Evolutionary conservation across 345 rosid species (phyloP).

Genomic region (Isatis tinctoria): DNA sequence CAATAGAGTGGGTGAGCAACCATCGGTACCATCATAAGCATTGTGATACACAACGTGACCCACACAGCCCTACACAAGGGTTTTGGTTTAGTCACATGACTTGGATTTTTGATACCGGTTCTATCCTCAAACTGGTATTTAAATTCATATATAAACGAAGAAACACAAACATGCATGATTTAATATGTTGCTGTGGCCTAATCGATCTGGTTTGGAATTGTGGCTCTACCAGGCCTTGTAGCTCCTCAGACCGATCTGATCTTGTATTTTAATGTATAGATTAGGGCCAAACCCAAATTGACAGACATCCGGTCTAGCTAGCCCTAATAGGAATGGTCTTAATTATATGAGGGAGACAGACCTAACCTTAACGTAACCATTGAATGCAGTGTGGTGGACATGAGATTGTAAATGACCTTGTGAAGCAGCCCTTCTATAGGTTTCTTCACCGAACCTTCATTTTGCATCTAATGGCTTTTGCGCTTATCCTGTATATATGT

Average conservation of each 20-base stretch:
- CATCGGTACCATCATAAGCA: constrained; percentile 80
- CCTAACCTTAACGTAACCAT: too few species aligned
- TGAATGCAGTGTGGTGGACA: constrained; percentile 72
- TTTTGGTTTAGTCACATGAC: constrained; percentile 74
- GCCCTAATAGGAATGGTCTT: too few species aligned
- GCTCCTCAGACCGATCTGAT: too few species aligned
- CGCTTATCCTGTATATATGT: constrained; percentile 38
- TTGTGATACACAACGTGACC: constrained; percentile 70
- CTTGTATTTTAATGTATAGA: too few species aligned
- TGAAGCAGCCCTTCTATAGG: constrained; percentile 63
- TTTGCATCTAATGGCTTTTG: constrained; percentile 48
- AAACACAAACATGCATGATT: too few species aligned
- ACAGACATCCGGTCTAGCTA: too few species aligned
- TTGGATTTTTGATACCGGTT: constrained; percentile 59
- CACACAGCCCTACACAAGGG: constrained; percentile 75
- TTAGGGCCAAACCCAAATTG: too few species aligned
- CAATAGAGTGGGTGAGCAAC: constrained; percentile 83
- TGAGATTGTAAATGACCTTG: constrained; percentile 62
- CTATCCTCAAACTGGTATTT: constrained; percentile 43
- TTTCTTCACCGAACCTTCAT: constrained; percentile 47
- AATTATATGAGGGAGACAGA: too few species aligned
- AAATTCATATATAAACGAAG: too few species aligned
- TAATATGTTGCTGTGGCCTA: too few species aligned
- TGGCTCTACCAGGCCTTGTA: too few species aligned
- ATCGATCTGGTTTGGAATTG: too few species aligned